These are phyloP conservation scores for Talaromyces proteolyticus DNA, from an alignment of 495 filamentous ascomycete genomes.

Conservation along the genomic window DNA sequence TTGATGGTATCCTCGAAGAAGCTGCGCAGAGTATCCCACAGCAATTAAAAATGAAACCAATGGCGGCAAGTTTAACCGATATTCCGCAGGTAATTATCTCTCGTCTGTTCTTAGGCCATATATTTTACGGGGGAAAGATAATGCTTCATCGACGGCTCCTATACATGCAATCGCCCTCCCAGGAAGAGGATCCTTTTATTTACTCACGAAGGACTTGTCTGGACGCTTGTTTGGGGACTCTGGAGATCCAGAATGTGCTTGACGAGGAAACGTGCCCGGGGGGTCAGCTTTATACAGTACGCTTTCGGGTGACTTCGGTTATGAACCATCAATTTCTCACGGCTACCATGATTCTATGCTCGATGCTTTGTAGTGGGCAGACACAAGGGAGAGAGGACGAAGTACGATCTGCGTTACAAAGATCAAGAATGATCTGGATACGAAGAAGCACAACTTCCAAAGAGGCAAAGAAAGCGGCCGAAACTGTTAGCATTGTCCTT, in stretches of 20 bases:
- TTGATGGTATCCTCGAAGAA: constrained; percentile 27
- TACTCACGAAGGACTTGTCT: constrained; percentile 17
- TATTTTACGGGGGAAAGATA: constrained; percentile 28
- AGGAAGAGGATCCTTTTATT: constrained; percentile 10
- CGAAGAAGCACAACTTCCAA: constrained; percentile 15
- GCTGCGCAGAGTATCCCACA: constrained; percentile 22
- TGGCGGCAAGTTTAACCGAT: constrained; percentile 29
- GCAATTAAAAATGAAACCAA: constrained; percentile 19
- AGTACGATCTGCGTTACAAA: constrained; percentile 15
- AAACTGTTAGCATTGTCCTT: constrained; percentile 15
- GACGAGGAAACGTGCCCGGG: constrained; percentile 21
- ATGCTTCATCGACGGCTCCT: constrained; percentile 32
- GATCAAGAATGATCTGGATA: constrained; percentile 15
- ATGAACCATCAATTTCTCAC: constrained; percentile 26
- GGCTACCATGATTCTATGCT: constrained; percentile 46
- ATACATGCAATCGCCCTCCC: constrained; percentile 12
- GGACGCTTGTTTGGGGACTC: constrained; percentile 14
- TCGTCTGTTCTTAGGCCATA: constrained; percentile 23
- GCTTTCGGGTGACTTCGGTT: constrained; percentile 14
- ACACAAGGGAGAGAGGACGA: constrained; percentile 10
- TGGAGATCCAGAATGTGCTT: constrained; percentile 15
- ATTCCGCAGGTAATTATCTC: constrained; percentile 28
- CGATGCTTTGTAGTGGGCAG: constrained; percentile 23
- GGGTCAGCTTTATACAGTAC: constrained; percentile 20
- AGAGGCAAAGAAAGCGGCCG: constrained; percentile 18